Conservation (phyloP, 768 basidiomycete genomes). For the Coprinopsis strossmayeri region DNA sequence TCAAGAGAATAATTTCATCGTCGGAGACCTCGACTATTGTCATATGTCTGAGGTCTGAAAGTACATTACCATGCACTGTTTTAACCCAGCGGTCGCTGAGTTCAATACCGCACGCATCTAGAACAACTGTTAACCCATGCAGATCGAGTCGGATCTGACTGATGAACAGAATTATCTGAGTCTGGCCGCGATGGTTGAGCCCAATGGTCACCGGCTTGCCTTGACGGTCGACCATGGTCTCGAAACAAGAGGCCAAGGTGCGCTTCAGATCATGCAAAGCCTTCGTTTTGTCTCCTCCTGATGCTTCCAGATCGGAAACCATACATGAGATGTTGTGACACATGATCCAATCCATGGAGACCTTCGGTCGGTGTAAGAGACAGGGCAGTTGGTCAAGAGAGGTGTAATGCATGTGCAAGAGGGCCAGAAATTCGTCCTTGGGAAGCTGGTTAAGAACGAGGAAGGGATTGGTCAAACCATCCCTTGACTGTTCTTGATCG, state of each 20-base stretch:
- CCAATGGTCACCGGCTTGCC: background rate
- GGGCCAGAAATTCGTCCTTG: background rate
- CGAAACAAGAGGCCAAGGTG: background rate
- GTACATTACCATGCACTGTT: no score
- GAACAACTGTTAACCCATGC: background rate
- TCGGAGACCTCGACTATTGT: no score
- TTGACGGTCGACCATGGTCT: background rate
- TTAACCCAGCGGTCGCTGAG: no score
- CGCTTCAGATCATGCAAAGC: background rate
- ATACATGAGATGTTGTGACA: background rate
- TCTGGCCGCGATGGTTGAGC: background rate
- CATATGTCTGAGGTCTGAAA: no score
- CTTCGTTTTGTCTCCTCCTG: no score
- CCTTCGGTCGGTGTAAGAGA: background rate
- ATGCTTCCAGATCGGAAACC: background rate
- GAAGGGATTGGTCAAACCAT: background rate
- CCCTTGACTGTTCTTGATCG: background rate
- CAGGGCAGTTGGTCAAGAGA: background rate
- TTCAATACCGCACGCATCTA: background rate
- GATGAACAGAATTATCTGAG: background rate
- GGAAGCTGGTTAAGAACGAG: background rate
- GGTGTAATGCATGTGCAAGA: background rate
- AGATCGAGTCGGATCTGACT: background rate
- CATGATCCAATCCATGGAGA: background rate
- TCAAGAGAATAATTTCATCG: constrained; percentile 39